Evolutionary conservation across 1,284 basidiomycete genomes (phyloP).

Genomic region (Ustilago shanxiensis): DNA sequence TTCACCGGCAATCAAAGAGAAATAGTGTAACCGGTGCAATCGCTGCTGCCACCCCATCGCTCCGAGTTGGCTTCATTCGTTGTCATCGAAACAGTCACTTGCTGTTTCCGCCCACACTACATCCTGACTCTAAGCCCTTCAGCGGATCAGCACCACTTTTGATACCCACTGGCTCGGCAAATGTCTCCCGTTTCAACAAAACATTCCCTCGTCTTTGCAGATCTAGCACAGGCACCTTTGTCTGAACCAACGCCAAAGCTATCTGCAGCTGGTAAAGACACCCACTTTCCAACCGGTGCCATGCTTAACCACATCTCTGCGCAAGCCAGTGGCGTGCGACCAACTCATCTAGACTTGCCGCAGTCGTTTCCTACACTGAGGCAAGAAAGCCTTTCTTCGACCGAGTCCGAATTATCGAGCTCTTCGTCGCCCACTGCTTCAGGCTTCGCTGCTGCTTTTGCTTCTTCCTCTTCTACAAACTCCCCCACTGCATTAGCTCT

Average conservation of each 20-base stretch:
- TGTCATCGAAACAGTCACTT: not conserved
- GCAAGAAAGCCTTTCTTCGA: slow-evolving; percentile 8
- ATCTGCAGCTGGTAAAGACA: not conserved
- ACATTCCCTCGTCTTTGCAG: slow-evolving; percentile 2
- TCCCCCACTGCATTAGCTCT: slow-evolving; percentile 9
- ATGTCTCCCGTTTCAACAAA: slow-evolving; percentile 32
- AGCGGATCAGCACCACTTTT: not conserved
- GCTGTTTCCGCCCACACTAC: not conserved
- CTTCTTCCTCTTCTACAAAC: slow-evolving; percentile 2
- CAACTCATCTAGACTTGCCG: slow-evolving; percentile 14
- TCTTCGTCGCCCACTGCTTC: slow-evolving; percentile 18
- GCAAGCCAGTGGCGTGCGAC: slow-evolving; percentile 4
- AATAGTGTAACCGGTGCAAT: not conserved
- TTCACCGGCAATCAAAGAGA: not conserved
- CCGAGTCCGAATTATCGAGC: slow-evolving; percentile 18
- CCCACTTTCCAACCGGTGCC: too few species aligned
- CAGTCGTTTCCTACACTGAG: not conserved
- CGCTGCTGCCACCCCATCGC: not conserved
- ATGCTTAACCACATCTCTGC: not conserved
- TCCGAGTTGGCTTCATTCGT: not conserved
- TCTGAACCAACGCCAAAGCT: not conserved
- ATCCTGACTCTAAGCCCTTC: not conserved
- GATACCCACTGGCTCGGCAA: not conserved
- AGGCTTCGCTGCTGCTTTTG: slow-evolving; percentile 13
- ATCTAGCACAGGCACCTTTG: not conserved